Evolutionary conservation across 2,329 filamentous ascomycete species (phyloP), one percentile per base, ranked within the genome.

Genomic region (Aureobasidium sp.): DNA sequence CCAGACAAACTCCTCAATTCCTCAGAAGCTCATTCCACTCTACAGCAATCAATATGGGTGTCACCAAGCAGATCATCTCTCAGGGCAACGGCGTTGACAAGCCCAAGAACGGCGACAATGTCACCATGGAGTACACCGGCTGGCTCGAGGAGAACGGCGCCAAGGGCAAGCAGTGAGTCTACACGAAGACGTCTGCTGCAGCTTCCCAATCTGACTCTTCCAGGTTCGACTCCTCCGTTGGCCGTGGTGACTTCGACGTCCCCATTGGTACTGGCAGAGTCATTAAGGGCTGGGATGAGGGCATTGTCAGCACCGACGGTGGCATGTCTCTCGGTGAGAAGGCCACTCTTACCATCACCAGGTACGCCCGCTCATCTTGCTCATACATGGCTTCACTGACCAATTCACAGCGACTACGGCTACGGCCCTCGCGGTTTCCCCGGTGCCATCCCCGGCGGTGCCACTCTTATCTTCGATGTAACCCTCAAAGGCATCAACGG

Each of bases 281-380:
- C 71, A 97, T 99, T 78, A 85, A 83, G 79, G 93, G 78, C 64
- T 80, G 78, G 79, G 79, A 81, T 66, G 77, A 96, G 77, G 92
- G 88, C 67, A 91, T 97, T 59, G 67, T 79, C 55, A 73, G 68
- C 61, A 70, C 68, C 30, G 69, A 72, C 45, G 68, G 67, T 47
- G 80, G 85, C 72, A 97, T 99, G 93, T 87, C 87, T 73, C 80
- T 96, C 63, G 92, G 93, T 73, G 93, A 97, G 83, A 93, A 90
- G 80, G 87, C 91, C 59, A 89, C 85, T 57, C 81, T 99, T 66
- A 88, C 86, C 67, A 97, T 97, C 72, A 83, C 86, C 65, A 81
- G 83, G 88, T 91, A 81, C 75, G 82, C 70, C 63, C 61, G 27
- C 42, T 27, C 14, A 4, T 10, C 57, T 34, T 45, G n/a, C 34